Base-by-base conservation (phyloP, 1,139 yeast species). In the Nakaseomyces sp. region DNA sequence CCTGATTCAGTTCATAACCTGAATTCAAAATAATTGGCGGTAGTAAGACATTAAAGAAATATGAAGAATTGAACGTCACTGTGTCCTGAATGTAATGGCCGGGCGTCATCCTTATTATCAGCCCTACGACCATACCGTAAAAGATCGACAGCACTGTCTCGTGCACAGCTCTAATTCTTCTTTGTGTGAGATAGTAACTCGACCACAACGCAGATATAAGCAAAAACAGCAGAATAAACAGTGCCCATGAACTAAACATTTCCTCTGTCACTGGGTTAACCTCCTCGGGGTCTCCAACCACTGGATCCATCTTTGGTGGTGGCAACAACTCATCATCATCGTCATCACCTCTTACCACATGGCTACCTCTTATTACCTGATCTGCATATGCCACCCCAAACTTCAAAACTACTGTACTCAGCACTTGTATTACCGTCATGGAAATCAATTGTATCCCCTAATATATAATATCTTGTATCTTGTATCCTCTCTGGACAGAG, bases 21-120 rank as follows among this genome's bases (percentile, higher is more conserved):
- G 96, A 87, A 59, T 91, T 93, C 52, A 93, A 70, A 53, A 93
- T 93, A 61, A 93, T 93, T 1, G 99, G 99, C 2, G 99, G 99
- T 51, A 93, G 73, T 47, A 93, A 69, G 41, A 93, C 79, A 61
- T 93, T 93, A 74, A 93, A 93, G 66, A 93, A 93, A 64, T 91
- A 91, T 28, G 93, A 78, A 38, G 95, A 85, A 55, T 91, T 89
- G 72, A 93, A 93, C 48, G 95, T 88, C 43, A 93, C 96, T 7
- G 95, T 89, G 58, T 89, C 95, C 67, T 93, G 98, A 54, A 93
- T 93, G 62, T 87, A 88, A 63, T 88, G 97, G 30, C 98, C 98
- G 0, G 98, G 98, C 4, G 87, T 75, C 19, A 89, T 73, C 53
- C 98, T 74, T 50, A 93, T 88, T 38, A 91, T 76, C 39, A 93